Evolutionary conservation across 2,329 filamentous ascomycete genomes (phyloP).

Genomic region (Beauveria varroae): DNA sequence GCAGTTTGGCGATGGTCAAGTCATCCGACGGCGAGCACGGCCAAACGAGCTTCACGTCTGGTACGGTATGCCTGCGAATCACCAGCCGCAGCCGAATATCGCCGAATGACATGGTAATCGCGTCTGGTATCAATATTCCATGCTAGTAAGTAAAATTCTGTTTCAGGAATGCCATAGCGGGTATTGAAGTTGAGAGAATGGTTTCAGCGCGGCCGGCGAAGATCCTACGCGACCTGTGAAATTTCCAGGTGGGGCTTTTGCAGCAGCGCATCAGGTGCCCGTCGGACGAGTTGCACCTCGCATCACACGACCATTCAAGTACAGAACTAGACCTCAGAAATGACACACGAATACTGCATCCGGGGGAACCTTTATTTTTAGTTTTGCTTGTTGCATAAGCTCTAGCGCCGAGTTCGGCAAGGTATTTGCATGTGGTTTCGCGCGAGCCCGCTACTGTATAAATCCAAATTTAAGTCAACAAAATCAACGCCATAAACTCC

Average conservation of each 20-base stretch:
- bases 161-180: neutral
- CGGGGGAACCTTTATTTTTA: too few relatives aligned
- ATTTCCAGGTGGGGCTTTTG: constrained; percentile 9
- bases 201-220: neutral
- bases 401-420: neutral
- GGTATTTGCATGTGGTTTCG: neutral
- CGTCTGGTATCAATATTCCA: neutral
- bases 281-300: neutral
- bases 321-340: neutral
- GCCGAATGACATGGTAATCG: constrained; percentile 22
- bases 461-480: neutral
- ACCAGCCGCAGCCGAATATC: constrained; percentile 64
- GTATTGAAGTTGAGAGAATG: neutral
- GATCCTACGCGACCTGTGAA: constrained; percentile 3
- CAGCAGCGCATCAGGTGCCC: constrained; percentile 1
- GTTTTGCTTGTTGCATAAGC: neutral
- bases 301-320: neutral
- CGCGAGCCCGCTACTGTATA: neutral
- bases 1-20: constrained; percentile 66
- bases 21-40: constrained; percentile 49
- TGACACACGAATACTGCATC: neutral
- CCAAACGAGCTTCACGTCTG: constrained; percentile 67
- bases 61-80: constrained; percentile 66
- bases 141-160: neutral
- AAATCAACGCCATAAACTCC: constrained; percentile 7